Evolutionary conservation across 2,329 filamentous ascomycete genomes (phyloP), one percentile per base, ranked within the genome.

Genomic region (Apiospora rasikravindrae): DNA sequence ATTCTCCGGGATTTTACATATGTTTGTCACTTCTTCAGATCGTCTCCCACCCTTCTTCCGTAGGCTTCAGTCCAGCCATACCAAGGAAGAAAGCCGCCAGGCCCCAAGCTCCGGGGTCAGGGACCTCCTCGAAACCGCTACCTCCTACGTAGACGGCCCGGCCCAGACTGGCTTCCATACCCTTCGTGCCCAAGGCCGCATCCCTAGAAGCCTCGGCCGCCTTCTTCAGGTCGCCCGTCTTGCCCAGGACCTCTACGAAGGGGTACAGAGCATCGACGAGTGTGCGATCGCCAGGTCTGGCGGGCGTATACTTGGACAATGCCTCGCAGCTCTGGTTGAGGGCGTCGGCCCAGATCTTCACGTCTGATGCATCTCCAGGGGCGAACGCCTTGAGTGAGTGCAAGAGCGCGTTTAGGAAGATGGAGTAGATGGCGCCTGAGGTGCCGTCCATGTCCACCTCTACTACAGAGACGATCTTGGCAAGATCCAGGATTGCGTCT

Each of bases 91-190:
- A 95, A 81, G 92, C 90, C 45, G 92, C 92, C 75, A 98, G 79
- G 0, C 90, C 90, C 86, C 88, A 91, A 22, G 90, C 90, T n/a
- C 96, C 96, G 73, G 88, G 88, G 70, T 90, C 88, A 0, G 88
- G 88, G 11, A 88, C 88, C 77, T 93, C 85, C 83, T 90, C 90
- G 84, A 88, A 95, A 22, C 92, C 93, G 80, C 86, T 88, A 74
- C 92, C 93, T 74, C 93, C 94, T 69, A 97, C 90, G 81, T 97
- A 97, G 14, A 96, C 94, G 1, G 92, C 90, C 72, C 94, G 86
- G 10, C 96, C 96, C 53, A 99, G 85, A 77, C 92, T 96, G 57
- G 96, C 94, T 81, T 93, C 90, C 95, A 99, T 98, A 33, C 92
- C 93, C 85, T 95, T 97, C 26, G 96, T 98, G 42, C 89, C 89